Conservation (phyloP, 148 eudicot genomes). For the Polygonum maritimum region DNA sequence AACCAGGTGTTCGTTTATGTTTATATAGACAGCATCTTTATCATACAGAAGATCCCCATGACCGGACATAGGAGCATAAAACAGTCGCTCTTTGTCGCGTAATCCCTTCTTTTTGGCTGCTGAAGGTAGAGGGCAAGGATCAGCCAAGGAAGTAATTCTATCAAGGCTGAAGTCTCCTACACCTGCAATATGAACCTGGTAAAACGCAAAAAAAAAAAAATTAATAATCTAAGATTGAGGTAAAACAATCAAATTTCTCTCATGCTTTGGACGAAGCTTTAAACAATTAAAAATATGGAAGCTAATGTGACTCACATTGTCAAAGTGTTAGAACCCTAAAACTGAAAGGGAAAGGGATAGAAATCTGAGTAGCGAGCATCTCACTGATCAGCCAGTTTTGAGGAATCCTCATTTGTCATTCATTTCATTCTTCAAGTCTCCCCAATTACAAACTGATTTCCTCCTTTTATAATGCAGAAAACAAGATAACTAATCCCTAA, state of each 20-base stretch:
- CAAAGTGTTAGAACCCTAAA: too few relatives aligned
- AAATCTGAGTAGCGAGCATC: too few relatives aligned
- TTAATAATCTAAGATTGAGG: not conserved
- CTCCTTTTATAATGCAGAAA: too few relatives aligned
- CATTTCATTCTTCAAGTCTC: too few relatives aligned
- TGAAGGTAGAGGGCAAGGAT: conserved; percentile 96
- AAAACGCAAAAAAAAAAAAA: not conserved
- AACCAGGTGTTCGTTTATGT: conserved; percentile 82
- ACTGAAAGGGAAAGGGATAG: too few relatives aligned
- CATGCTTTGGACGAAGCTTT: not conserved
- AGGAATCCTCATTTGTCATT: too few relatives aligned
- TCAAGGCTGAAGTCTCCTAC: conserved; percentile 79
- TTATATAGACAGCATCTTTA: conserved; percentile 87
- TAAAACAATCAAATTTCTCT: not conserved
- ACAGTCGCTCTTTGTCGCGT: conserved; percentile 89
- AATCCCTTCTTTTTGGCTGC: conserved; percentile 97
- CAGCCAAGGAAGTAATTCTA: conserved; percentile 63
- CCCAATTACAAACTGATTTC: too few relatives aligned
- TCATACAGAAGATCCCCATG: conserved; percentile 85
- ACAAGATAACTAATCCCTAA: too few relatives aligned
- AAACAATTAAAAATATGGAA: not conserved
- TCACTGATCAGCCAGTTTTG: too few relatives aligned
- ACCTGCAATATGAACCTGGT: conserved; percentile 91
- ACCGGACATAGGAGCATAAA: conserved; percentile 99
- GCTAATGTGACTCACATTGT: not conserved